Conservation (phyloP, 2,329 filamentous ascomycete genomes). For the Chrysoporthe austroafricana region DNA sequence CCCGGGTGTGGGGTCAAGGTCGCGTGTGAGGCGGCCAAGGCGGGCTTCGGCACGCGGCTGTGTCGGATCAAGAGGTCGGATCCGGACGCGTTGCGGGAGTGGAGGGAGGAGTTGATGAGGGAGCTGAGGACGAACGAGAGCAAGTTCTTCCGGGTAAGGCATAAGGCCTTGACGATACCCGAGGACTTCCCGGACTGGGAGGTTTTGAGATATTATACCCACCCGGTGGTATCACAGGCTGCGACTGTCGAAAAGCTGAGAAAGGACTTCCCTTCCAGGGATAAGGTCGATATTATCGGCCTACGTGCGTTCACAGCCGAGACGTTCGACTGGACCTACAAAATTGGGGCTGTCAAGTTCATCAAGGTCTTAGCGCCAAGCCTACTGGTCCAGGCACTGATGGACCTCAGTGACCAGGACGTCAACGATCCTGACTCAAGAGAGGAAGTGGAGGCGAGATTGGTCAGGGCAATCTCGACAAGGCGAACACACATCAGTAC, state of each 20-base stretch:
- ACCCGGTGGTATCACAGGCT: slow-evolving; percentile 76
- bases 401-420: slow-evolving; percentile 34
- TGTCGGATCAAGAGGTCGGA: slow-evolving; percentile 68
- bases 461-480: slow-evolving; percentile 70
- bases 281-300: slow-evolving; percentile 64
- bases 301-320: slow-evolving; percentile 77
- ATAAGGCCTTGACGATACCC: slow-evolving; percentile 75
- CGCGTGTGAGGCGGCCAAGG: slow-evolving; percentile 86
- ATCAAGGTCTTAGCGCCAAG: slow-evolving; percentile 79
- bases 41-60: slow-evolving; percentile 80
- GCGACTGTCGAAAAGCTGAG: slow-evolving; percentile 60
- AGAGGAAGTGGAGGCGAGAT: slow-evolving; percentile 48
- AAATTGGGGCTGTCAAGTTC: slow-evolving; percentile 81
- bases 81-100: slow-evolving; percentile 61
- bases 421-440: slow-evolving; percentile 38
- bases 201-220: slow-evolving; percentile 83
- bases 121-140: slow-evolving; percentile 85
- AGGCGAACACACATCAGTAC: slow-evolving; percentile 73
- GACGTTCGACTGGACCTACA: slow-evolving; percentile 84
- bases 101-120: slow-evolving; percentile 73
- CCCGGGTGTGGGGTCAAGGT: slow-evolving; percentile 85
- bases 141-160: slow-evolving; percentile 76
- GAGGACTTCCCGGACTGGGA: slow-evolving; percentile 79
- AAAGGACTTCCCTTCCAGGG: slow-evolving; percentile 61
- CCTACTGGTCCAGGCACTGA: slow-evolving; percentile 67